phyloP scores from a whole-genome alignment of 2,329 filamentous ascomycete genomes.

The Pseudocercospora ulei region DNA sequence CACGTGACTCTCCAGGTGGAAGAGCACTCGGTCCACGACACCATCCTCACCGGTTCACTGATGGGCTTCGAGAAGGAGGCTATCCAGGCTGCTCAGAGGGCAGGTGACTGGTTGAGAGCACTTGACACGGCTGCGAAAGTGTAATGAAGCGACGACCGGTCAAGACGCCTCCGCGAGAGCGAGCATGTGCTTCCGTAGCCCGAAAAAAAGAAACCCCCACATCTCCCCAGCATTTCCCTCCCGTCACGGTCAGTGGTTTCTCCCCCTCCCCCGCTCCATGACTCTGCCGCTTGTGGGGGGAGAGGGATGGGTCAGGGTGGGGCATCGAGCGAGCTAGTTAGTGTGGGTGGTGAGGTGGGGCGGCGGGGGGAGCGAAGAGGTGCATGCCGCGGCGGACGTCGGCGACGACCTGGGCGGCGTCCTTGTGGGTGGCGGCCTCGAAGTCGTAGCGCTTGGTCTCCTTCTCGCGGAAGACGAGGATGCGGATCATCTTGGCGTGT shows the following conservation, averaged over 20 bases:
- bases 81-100: conserved; percentile 32
- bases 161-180: too few species aligned
- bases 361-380: too few species aligned
- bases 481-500: conserved; percentile 71
- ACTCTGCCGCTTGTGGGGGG: too few species aligned
- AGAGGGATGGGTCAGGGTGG: too few species aligned
- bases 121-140: conserved; percentile 4
- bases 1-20: conserved; percentile 38
- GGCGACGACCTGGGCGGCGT: conserved; percentile 67
- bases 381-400: conserved; percentile 52
- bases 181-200: too few species aligned
- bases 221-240: too few species aligned
- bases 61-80: conserved; percentile 40
- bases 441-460: conserved; percentile 79
- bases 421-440: conserved; percentile 60
- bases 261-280: too few species aligned
- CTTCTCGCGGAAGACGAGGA: conserved; percentile 61
- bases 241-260: too few species aligned
- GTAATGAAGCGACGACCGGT: too few species aligned
- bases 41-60: conserved; percentile 36
- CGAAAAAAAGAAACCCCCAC: too few species aligned
- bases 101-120: conserved; percentile 31
- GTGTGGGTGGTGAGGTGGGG: too few species aligned
- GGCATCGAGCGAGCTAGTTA: too few species aligned
- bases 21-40: conserved; percentile 41